Conservation (phyloP, 1,139 yeast species). For the Debaryomyces psychrophilus region DNA sequence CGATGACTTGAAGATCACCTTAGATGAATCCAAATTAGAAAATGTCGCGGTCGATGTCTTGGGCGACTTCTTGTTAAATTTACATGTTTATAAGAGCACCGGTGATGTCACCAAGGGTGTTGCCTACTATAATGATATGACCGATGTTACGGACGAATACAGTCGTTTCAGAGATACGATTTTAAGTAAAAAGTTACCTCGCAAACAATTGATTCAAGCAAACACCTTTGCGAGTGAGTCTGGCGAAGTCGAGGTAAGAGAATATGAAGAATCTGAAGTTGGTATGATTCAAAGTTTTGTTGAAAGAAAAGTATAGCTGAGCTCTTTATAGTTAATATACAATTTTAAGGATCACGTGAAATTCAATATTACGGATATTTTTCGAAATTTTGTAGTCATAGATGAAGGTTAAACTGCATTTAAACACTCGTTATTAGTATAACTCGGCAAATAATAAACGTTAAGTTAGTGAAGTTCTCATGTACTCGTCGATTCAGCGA, state of each 20-base stretch:
- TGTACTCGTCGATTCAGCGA: conserved; percentile 8
- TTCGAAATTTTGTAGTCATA: not conserved
- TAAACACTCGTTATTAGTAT: not conserved
- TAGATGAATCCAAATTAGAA: conserved; percentile 64
- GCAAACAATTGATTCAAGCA: conserved; percentile 83
- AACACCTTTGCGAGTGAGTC: conserved; percentile 54
- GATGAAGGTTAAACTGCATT: not conserved
- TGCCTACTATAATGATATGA: conserved; percentile 63
- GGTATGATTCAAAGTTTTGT: conserved; percentile 80
- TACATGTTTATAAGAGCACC: conserved; percentile 78
- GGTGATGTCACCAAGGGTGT: conserved; percentile 71
- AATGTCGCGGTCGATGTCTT: conserved; percentile 74
- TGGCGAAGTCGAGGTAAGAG: conserved; percentile 57
- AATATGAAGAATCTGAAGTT: conserved; percentile 71
- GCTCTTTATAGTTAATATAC: not conserved
- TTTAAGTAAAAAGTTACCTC: conserved; percentile 71
- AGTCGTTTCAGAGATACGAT: conserved; percentile 70
- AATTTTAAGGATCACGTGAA: not conserved
- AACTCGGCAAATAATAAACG: not conserved
- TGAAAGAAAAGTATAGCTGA: conserved; percentile 54
- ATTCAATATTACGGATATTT: not conserved
- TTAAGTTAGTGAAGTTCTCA: not conserved
- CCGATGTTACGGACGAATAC: conserved; percentile 65
- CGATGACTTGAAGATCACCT: conserved; percentile 59
- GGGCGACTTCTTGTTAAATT: conserved; percentile 67